These are phyloP conservation scores for Eucalyptus melliodora DNA, from an alignment of 345 rosid species.

Conservation along the genomic window DNA sequence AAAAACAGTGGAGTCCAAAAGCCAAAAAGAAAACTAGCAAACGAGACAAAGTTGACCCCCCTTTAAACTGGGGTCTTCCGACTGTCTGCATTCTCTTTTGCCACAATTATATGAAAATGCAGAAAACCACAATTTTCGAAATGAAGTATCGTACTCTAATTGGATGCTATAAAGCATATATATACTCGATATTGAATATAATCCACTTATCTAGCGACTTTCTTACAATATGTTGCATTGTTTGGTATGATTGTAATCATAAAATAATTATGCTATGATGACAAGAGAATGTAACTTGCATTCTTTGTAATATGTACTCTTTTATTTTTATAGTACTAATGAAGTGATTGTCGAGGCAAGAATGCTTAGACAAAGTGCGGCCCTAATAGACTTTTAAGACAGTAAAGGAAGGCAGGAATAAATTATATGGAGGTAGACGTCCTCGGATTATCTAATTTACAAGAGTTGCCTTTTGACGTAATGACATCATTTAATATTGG, in stretches of 20 bases:
- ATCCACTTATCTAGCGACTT: neutral
- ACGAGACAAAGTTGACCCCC: neutral
- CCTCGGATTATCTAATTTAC: too few relatives aligned
- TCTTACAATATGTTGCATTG: neutral
- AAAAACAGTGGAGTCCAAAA: constrained; percentile 7
- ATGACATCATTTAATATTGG: neutral
- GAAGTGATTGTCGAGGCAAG: too few relatives aligned
- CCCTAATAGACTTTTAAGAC: neutral
- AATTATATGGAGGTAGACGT: neutral
- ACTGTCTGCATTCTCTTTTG: neutral
- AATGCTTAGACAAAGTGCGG: too few relatives aligned
- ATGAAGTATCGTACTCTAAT: neutral
- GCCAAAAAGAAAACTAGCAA: neutral
- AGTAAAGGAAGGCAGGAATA: neutral
- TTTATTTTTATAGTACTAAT: neutral
- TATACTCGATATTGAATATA: neutral
- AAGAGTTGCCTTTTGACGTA: neutral
- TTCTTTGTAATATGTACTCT: neutral
- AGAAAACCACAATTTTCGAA: neutral
- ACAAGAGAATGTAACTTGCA: neutral
- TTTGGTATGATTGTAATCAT: neutral
- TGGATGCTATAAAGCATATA: neutral
- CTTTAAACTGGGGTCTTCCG: neutral
- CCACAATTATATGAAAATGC: neutral
- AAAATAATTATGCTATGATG: neutral